Evolutionary conservation across 805 yeast genomes (phyloP), one percentile per base, ranked within the genome.

Genomic region (Saturnispora silvae): DNA sequence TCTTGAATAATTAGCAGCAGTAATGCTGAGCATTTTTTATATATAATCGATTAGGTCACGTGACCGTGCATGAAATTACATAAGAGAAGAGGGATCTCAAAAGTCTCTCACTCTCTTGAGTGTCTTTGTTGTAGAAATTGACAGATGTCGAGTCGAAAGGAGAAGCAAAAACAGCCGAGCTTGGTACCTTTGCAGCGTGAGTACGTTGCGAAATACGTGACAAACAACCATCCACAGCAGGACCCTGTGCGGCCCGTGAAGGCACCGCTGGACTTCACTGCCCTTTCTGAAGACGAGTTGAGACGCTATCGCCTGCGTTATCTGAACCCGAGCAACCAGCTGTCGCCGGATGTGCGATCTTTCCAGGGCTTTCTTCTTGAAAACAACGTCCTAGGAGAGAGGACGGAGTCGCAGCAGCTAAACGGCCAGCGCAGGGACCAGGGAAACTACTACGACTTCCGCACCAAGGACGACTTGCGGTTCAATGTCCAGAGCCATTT

Each of bases 181-280:
- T 20, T 44, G 18, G 77, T 74, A 29, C 84, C 79, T 31, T 80
- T 78, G 15, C 85, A 80, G 46, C 81, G 76, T 41, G 81, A 77
- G 44, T 70, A 68, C 32, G 60, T 78, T 4, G 65, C 73, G n/a
- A 74, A 73, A 42, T 84, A 81, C 54, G 74, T 81, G 28, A 70
- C 80, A 46, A 72, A 81, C 18, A 81, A 81, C 49, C 87, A 86
- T 3, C 87, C 87, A 1, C 61, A 69, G 28, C 78, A 77, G 45
- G 51, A 51, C 23, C 67, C 68, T 0, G 57, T 59, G 8, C 56
- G 63, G 1, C 67, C 68, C 0, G 57, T 59, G 8, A 56, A 63
- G 1, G 72, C 75, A 38, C 81, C 86, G 1, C 49, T 82, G 40
- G 92, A 86, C 56, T 85, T 87, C 49, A 72, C 68, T 29, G 55